A percentile compares a stretch with the other conserved stretches of the same genome.
These are phyloP conservation scores for Neurospora cerealis DNA, from an alignment of 495 filamentous ascomycete genomes.

Conservation along the genomic window DNA sequence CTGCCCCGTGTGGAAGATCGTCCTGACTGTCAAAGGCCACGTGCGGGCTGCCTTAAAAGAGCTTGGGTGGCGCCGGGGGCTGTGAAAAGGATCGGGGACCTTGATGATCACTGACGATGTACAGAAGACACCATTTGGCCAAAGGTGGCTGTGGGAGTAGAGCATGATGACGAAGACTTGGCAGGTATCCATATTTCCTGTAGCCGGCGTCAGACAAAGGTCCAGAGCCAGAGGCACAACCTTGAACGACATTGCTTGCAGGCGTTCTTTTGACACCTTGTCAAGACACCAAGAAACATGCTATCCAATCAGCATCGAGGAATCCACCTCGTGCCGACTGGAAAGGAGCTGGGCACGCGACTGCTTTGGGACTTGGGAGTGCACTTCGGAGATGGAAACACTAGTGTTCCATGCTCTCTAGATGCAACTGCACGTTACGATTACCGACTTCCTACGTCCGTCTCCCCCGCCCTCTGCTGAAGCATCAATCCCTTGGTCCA, in stretches of 20 bases:
- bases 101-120: not conserved
- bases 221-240: not conserved
- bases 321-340: slow-evolving; percentile 17
- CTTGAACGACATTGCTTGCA: not conserved
- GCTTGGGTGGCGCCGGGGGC: not conserved
- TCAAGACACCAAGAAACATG: not conserved
- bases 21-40: not conserved
- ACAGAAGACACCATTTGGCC: not conserved
- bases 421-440: not conserved
- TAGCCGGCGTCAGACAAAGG: not conserved
- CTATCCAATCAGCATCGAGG: slow-evolving; percentile 12
- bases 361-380: slow-evolving; percentile 1
- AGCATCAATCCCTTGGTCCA: not conserved
- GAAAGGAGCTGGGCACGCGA: slow-evolving; percentile 23
- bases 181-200: not conserved
- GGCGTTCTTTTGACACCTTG: not conserved
- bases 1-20: not conserved
- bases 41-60: not conserved
- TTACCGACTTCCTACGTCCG: not conserved
- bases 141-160: not conserved
- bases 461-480: not conserved
- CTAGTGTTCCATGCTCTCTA: not conserved
- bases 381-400: not conserved
- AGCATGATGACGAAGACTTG: not conserved
- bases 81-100: not conserved